Percentiles rank a stretch among this genome's conserved stretches.
phyloP scores from a whole-genome alignment of 148 eudicot species.

The Simmondsia chinensis region DNA sequence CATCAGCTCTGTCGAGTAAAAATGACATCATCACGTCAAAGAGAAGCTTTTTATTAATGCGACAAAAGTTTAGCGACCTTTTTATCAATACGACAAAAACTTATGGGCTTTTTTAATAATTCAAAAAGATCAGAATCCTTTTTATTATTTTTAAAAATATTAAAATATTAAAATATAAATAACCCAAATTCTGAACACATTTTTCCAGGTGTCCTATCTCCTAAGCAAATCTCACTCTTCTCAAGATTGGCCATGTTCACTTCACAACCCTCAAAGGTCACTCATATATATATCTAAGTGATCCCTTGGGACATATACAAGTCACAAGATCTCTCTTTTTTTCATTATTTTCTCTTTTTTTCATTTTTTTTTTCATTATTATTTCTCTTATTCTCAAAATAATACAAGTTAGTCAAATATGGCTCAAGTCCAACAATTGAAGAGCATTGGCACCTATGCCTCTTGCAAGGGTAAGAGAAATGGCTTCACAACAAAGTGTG shows the following conservation, averaged over 20 bases:
- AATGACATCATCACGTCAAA: too few species aligned
- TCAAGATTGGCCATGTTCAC: constrained; percentile 31
- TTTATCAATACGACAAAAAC: too few species aligned
- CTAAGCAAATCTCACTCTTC: constrained; percentile 28
- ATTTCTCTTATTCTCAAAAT: neutral
- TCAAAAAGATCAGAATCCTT: too few species aligned
- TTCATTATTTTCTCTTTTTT: neutral
- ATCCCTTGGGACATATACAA: too few species aligned
- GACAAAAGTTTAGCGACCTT: too few species aligned
- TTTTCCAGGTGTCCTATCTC: too few species aligned
- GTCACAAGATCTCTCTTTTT: constrained; percentile 23
- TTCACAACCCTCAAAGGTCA: constrained; percentile 7
- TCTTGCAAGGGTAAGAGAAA: constrained; percentile 35
- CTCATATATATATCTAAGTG: constrained; percentile 25
- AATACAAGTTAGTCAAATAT: constrained; percentile 10
- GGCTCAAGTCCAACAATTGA: constrained; percentile 36
- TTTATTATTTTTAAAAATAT: too few species aligned
- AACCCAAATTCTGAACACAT: too few species aligned
- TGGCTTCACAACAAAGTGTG: constrained; percentile 62
- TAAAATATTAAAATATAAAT: too few species aligned
- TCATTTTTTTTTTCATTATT: neutral
- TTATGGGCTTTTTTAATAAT: too few species aligned
- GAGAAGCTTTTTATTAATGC: too few species aligned
- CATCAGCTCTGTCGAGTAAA: too few species aligned
- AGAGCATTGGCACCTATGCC: constrained; percentile 9